Percentiles rank a stretch among this genome's conserved stretches.
These are phyloP conservation scores for Colletotrichum magnum DNA, from an alignment of 2,329 filamentous ascomycete genomes.

Conservation along the genomic window DNA sequence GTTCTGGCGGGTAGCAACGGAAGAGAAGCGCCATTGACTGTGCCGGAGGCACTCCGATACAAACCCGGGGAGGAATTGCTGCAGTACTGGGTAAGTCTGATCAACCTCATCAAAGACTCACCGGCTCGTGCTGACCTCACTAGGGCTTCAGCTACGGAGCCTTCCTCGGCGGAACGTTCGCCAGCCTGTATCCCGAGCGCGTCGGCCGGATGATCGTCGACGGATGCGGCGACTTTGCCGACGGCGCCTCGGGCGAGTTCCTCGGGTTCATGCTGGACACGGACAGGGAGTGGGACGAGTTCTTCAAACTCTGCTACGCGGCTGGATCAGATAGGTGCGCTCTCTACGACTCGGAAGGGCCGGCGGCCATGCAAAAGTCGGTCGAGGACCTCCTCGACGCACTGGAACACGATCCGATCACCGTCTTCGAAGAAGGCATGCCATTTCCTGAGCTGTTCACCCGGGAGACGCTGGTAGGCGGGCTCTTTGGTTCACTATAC, in stretches of 20 bases:
- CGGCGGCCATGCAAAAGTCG: neutral
- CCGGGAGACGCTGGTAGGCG: neutral
- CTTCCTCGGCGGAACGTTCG: conserved; percentile 52
- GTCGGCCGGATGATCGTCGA: conserved; percentile 59
- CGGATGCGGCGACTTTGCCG: conserved; percentile 53
- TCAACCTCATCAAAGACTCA: too few relatives aligned
- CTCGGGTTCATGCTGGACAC: conserved; percentile 12
- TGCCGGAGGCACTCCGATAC: neutral
- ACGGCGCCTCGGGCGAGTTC: conserved; percentile 48
- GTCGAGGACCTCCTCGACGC: neutral
- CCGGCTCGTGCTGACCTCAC: conserved; percentile 53
- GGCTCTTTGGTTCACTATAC: conserved; percentile 3
- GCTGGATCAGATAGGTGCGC: conserved; percentile 9
- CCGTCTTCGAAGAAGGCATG: neutral
- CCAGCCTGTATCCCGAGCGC: conserved; percentile 51
- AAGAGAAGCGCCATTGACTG: accelerated
- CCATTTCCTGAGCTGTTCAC: conserved; percentile 13
- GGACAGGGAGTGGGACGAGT: conserved; percentile 13
- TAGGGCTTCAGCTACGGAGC: conserved; percentile 64
- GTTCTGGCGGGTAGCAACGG: neutral
- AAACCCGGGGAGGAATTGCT: neutral
- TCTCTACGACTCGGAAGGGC: neutral
- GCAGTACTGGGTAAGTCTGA: conserved; percentile 25
- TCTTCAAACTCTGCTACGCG: conserved; percentile 20
- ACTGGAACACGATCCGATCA: neutral